phyloP scores from a whole-genome alignment of 495 filamentous ascomycete genomes.

The Copromyces sp. region DNA sequence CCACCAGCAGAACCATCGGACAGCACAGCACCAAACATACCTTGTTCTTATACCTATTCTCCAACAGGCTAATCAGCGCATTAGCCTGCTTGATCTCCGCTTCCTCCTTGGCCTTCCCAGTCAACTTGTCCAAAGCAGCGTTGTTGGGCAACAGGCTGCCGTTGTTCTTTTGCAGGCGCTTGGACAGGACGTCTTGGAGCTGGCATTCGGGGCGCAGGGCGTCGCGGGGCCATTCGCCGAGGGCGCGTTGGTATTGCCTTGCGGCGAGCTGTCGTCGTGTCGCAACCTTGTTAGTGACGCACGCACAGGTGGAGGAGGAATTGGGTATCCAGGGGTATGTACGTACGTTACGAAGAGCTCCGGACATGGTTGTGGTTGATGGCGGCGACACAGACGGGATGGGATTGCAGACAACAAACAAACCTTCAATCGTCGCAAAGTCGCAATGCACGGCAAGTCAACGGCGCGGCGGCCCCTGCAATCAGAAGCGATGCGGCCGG shows the following conservation, averaged over 20 bases:
- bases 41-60: constrained; percentile 58
- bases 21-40: constrained; percentile 20
- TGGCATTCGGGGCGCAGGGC: constrained; percentile 65
- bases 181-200: constrained; percentile 58
- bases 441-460: neutral
- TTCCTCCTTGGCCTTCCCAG: constrained; percentile 16
- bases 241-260: constrained; percentile 45
- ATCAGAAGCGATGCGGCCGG: neutral
- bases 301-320: no score
- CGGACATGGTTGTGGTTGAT: constrained; percentile 16
- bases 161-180: constrained; percentile 40
- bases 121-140: neutral
- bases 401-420: neutral
- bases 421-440: neutral
- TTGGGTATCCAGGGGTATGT: no score
- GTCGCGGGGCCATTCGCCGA: constrained; percentile 72
- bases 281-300: constrained; percentile 7
- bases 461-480: neutral
- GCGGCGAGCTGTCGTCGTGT: constrained; percentile 9
- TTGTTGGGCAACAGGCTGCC: constrained; percentile 37
- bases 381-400: neutral
- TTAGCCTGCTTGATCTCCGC: constrained; percentile 49
- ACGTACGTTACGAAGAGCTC: constrained; percentile 2
- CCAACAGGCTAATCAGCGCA: constrained; percentile 63
- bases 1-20: neutral